Percentiles rank a stretch among this genome's conserved stretches.
phyloP scores from a whole-genome alignment of 75 land plant genomes.

The Azolla pinnata region DNA sequence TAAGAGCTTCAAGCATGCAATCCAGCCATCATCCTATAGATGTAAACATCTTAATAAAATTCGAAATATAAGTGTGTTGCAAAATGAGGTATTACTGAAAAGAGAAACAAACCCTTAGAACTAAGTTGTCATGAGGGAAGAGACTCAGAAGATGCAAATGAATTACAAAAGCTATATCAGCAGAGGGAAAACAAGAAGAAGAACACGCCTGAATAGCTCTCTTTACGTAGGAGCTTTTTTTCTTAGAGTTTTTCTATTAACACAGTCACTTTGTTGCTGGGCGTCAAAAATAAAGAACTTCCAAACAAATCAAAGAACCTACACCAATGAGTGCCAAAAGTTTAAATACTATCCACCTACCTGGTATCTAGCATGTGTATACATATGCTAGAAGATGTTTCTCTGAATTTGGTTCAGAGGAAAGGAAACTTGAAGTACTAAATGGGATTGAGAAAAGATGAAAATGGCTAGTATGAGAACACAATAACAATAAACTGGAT shows the following conservation, averaged over 20 bases:
- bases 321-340: no score
- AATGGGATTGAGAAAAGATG: not conserved
- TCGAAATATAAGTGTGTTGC: not conserved
- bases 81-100: not conserved
- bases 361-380: no score
- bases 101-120: not conserved
- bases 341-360: not conserved
- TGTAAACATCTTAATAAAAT: conserved; percentile 5
- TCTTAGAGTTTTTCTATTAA: no score
- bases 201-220: no score
- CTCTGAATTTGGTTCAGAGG: not conserved
- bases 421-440: not conserved
- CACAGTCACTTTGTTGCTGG: no score
- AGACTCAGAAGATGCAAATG: not conserved
- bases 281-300: not conserved
- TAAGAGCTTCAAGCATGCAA: conserved; percentile 20
- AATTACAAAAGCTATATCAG: not conserved
- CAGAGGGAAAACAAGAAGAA: no score
- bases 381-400: no score
- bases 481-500: not conserved
- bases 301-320: not conserved
- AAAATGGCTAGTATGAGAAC: not conserved
- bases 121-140: not conserved
- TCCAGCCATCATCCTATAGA: conserved; percentile 18
- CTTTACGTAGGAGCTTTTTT: no score